Base-by-base conservation (phyloP, 345 rosid genomes). In the Ceriops tagal region DNA sequence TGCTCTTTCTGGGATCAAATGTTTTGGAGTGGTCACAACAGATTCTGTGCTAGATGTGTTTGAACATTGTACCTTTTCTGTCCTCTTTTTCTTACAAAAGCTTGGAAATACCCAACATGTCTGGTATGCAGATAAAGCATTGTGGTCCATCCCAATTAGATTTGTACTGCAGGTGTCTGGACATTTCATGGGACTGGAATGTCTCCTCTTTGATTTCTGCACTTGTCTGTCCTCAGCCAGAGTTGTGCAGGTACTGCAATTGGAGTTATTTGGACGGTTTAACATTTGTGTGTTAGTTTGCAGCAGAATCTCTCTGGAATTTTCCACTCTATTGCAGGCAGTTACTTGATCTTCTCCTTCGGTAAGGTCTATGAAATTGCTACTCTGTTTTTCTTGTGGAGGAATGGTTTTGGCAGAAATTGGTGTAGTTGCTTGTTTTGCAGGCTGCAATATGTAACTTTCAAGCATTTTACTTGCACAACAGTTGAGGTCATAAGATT, bases 11-110 rank as follows among this genome's bases (percentile, higher is more conserved):
- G 67, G 63, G 53, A 8, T 27, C 22, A 43, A 46, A 58, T 31
- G 59, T 62, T 63, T 73, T 62, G 53, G 71, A 32, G 74, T 71
- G 26, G 68, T 77, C 61, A 68, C 61, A 61, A 69, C 61, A 24
- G 85, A 70, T 64, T 87, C 75, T 71, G 77, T 24, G 72, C 76
- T 78, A 37, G 79, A 65, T 30, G 71, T 59, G 30, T 73, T 52
- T 51, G 80, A 68, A 59, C 37, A 55, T 66, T 77, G 88, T 66
- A 78, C 82, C 60, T 79, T 84, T 43, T 71, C 84, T 5, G 82
- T 82, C 74, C 85, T 84, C 76, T 59, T 84, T 75, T 79, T 84
- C 81, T 79, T 85, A 63, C 61, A 68, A 58, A 66, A 69, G 19
- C 55, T 73, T 4, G 81, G 75, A 66, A 73, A 68, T 69, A 77